These are phyloP conservation scores for Vachellia pachyceras DNA, from an alignment of 306 rosid genomes.

Conservation along the genomic window DNA sequence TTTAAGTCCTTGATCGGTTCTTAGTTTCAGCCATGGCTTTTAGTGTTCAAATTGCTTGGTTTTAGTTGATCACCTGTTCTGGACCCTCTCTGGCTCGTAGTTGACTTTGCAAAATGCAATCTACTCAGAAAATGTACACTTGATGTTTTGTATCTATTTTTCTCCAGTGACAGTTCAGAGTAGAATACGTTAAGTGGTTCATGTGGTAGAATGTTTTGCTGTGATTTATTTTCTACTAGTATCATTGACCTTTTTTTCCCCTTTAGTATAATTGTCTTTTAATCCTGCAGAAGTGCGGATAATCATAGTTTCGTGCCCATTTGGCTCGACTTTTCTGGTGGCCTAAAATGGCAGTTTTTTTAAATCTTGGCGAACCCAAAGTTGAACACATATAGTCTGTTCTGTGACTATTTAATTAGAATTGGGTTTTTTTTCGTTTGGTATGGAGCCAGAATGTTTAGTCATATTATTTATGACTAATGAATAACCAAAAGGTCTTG, in stretches of 20 bases:
- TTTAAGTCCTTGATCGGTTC: background rate
- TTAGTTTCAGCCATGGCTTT: background rate
- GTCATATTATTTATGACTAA: too few species aligned
- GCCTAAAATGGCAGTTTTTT: background rate
- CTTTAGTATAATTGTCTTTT: background rate
- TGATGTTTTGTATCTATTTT: background rate
- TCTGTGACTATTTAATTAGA: background rate
- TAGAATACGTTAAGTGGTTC: background rate
- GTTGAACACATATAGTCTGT: background rate
- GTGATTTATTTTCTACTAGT: background rate
- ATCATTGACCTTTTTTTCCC: too few species aligned
- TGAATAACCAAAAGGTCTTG: too few species aligned
- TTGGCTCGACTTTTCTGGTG: background rate
- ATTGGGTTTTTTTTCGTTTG: too few species aligned
- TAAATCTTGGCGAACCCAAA: background rate
- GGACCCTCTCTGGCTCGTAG: conserved; percentile 17
- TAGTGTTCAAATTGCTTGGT: conserved; percentile 19
- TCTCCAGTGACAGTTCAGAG: background rate
- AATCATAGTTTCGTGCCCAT: background rate
- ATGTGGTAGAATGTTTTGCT: background rate
- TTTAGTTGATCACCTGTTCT: conserved; percentile 26
- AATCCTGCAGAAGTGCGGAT: background rate
- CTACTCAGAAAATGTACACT: background rate
- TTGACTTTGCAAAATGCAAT: conserved; percentile 16
- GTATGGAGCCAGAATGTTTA: too few species aligned